phyloP scores from a whole-genome alignment of 148 eudicot genomes.

The Dysphania ambrosioides region DNA sequence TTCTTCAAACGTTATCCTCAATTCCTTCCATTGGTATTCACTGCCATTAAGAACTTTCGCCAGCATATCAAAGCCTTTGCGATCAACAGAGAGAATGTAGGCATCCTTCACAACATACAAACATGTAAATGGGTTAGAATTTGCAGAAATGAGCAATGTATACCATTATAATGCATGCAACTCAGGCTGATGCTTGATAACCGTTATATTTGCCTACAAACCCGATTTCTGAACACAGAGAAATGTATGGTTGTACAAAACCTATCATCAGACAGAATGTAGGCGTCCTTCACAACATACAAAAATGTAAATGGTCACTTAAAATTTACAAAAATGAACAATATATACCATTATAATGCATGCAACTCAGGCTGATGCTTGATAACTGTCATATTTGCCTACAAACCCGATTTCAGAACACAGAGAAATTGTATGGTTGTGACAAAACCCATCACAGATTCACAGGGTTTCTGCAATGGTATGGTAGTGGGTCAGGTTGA shows the following conservation, averaged over 20 bases:
- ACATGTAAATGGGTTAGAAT: background rate
- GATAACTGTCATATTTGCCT: too few relatives aligned
- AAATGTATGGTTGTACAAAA: background rate
- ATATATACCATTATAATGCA: background rate
- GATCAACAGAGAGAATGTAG: slow-evolving; percentile 58
- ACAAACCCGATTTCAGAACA: too few relatives aligned
- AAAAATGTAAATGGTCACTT: background rate
- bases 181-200: background rate
- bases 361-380: background rate
- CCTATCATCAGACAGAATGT: slow-evolving; percentile 60
- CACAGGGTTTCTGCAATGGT: background rate
- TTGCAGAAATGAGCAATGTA: background rate
- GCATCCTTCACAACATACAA: slow-evolving; percentile 55
- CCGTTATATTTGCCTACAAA: too few relatives aligned
- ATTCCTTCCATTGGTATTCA: slow-evolving; percentile 69
- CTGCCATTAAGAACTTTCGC: slow-evolving; percentile 54
- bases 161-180: background rate
- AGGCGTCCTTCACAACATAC: slow-evolving; percentile 57
- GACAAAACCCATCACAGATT: slow-evolving; percentile 35
- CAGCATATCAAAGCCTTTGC: slow-evolving; percentile 74
- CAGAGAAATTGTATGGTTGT: background rate
- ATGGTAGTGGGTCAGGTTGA: background rate
- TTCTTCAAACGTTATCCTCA: slow-evolving; percentile 51
- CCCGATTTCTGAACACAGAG: too few relatives aligned
- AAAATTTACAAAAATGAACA: background rate